Evolutionary conservation across 2,329 filamentous ascomycete species (phyloP), one percentile per base, ranked within the genome.

Genomic region (Fusarium anthophilum): DNA sequence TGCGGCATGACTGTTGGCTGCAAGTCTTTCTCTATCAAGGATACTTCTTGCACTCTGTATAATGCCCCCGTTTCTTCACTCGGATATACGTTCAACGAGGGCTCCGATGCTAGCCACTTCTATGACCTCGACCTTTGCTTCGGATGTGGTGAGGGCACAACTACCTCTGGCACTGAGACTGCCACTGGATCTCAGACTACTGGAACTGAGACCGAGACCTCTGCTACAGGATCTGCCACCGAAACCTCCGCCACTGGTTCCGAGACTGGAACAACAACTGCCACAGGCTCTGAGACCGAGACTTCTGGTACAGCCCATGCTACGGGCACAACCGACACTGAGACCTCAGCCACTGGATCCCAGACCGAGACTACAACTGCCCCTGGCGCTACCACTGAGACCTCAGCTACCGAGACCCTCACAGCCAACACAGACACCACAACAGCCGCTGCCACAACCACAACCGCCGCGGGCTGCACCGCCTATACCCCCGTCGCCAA

Each of bases 91-190:
- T 20, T 17, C 1, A 32, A 13, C 11, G 39, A 56, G 5, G 32
- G 28, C 6, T 28, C 26, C 12, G 38, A 12, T 22, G 38, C 51
- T 7, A 45, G 57, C 64, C 39, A 30, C n/a, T 73, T 67, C 53
- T 73, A 73, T 26, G 66, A 73, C 18, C 70, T 73, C 20, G 70
- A 73, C 28, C 44, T 53, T 17, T 72, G 70, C 69, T 72, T 72
- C n/a, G 61, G 64, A n/a, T 72, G 70, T 30, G 70, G 66, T 30
- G 66, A 70, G 24, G 69, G 56, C 13, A 58, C 24, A 30, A 65
- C 63, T 35, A 64, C 69, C 15, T 56, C 62, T 53, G 68, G 61
- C 4, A 63, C 44, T 10, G 67, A 71, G 45, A 71, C 67, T 24
- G 32, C 45, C 5, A 44, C 59, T 2, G 53, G 35, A 26, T 20